Percentiles rank a stretch among this genome's conserved stretches.
These are phyloP conservation scores for Jaenimonas drosophilae DNA, from an alignment of 208 protist species.

Conservation along the genomic window DNA sequence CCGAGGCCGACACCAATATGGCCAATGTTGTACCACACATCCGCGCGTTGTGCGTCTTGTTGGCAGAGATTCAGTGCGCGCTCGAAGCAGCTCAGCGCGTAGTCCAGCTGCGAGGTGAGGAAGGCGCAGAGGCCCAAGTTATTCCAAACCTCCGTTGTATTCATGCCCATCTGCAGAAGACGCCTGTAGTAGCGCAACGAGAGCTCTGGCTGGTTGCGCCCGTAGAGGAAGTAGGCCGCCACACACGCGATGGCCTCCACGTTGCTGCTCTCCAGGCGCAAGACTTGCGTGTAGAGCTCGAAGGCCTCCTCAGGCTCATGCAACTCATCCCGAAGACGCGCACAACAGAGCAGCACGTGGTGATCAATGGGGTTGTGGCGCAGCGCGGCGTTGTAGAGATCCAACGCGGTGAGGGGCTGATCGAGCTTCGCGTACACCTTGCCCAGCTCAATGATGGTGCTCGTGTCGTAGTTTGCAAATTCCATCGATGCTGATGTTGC, in stretches of 20 bases:
- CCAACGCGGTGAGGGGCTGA: slow-evolving; percentile 90
- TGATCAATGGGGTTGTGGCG: slow-evolving; percentile 82
- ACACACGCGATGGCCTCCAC: slow-evolving; percentile 93
- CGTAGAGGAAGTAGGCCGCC: slow-evolving; percentile 91
- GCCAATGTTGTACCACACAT: slow-evolving; percentile 96
- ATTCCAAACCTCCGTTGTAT: slow-evolving; percentile 91
- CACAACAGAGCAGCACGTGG: slow-evolving; percentile 76
- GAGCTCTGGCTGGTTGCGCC: slow-evolving; percentile 90
- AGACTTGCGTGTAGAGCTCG: slow-evolving; percentile 72
- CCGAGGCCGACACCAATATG: slow-evolving; percentile 91
- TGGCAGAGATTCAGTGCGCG: slow-evolving; percentile 57
- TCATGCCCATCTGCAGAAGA: slow-evolving; percentile 92
- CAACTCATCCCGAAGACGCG: slow-evolving; percentile 87
- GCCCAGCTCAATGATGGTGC: slow-evolving; percentile 81
- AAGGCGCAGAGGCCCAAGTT: slow-evolving; percentile 95
- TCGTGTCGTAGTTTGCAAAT: slow-evolving; percentile 75
- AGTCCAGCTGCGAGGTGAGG: slow-evolving; percentile 90
- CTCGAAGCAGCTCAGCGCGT: slow-evolving; percentile 90
- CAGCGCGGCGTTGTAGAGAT: slow-evolving; percentile 72
- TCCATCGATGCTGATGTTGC: not conserved
- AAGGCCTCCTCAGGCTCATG: slow-evolving; percentile 77
- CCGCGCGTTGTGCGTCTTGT: slow-evolving; percentile 59
- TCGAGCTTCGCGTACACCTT: slow-evolving; percentile 92
- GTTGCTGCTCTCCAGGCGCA: slow-evolving; percentile 84
- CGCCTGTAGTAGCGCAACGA: slow-evolving; percentile 90